Percentiles rank a stretch among this genome's conserved stretches.
phyloP scores from a whole-genome alignment of 1,284 basidiomycete species.

The Apiotrichum brassicae region DNA sequence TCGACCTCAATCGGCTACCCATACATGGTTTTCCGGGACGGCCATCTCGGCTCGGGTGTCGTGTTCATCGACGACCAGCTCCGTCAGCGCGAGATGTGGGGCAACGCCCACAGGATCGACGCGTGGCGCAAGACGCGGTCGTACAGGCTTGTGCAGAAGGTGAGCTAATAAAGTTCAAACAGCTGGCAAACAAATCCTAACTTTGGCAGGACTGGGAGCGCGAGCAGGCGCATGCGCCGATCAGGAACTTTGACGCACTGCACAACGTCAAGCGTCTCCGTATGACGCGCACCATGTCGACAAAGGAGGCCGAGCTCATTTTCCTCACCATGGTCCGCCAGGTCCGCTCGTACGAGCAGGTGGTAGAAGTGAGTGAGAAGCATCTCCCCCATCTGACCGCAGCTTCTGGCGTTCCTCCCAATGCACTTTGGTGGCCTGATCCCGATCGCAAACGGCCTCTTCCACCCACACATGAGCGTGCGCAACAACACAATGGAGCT shows the following conservation, averaged over 20 bases:
- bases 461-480: constrained; percentile 71
- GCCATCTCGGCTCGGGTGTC: constrained; percentile 60
- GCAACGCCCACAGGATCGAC: constrained; percentile 68
- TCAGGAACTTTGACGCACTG: constrained; percentile 61
- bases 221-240: constrained; percentile 49
- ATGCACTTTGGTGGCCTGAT: constrained; percentile 75
- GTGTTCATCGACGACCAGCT: constrained; percentile 60
- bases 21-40: constrained; percentile 32
- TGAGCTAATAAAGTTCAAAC: constrained; percentile 36
- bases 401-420: constrained; percentile 74
- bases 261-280: constrained; percentile 68
- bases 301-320: constrained; percentile 66
- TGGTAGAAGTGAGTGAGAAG: constrained; percentile 66
- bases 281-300: constrained; percentile 56
- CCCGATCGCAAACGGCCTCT: constrained; percentile 78
- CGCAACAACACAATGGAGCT: constrained; percentile 75
- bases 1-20: constrained; percentile 61
- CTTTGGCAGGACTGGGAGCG: constrained; percentile 55
- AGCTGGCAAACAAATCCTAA: background rate
- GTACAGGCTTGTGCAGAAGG: constrained; percentile 59
- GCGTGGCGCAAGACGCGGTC: constrained; percentile 66
- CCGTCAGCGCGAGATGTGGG: constrained; percentile 57
- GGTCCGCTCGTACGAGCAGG: constrained; percentile 73
- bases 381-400: background rate
- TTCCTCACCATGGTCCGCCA: constrained; percentile 64